phyloP scores from a whole-genome alignment of 2,329 filamentous ascomycete genomes.

The Aspergillus sp. region DNA sequence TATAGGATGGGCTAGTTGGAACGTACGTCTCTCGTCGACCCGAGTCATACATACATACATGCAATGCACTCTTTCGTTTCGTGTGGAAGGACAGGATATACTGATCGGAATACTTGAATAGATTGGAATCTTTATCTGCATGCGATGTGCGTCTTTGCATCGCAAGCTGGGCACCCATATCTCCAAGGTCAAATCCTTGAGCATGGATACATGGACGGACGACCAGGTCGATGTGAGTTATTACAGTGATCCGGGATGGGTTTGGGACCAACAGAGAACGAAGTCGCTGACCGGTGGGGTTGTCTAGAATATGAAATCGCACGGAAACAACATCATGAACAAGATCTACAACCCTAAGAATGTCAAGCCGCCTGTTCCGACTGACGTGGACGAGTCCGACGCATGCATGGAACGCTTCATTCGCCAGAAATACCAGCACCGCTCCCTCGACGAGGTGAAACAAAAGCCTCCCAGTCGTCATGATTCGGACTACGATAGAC shows the following conservation, averaged over 20 bases:
- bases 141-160: constrained; percentile 94
- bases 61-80: neutral
- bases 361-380: constrained; percentile 77
- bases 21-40: constrained; percentile 59
- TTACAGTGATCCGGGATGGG: neutral
- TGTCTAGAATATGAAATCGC: constrained; percentile 83
- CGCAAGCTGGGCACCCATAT: constrained; percentile 97
- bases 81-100: neutral
- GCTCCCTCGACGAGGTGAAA: constrained; percentile 52
- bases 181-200: constrained; percentile 97
- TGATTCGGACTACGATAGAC: constrained; percentile 57
- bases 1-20: constrained; percentile 94
- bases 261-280: neutral
- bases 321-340: constrained; percentile 85
- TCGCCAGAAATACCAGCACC: constrained; percentile 84
- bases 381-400: constrained; percentile 90
- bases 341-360: constrained; percentile 85
- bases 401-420: constrained; percentile 95
- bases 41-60: constrained; percentile 7
- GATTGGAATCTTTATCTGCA: constrained; percentile 94
- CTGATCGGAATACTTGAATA: constrained; percentile 42
- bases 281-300: neutral
- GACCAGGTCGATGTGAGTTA: constrained; percentile 89
- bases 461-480: constrained; percentile 52
- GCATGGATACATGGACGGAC: constrained; percentile 95